A percentile compares a stretch with the other conserved stretches of the same genome.
phyloP scores from a whole-genome alignment of 495 filamentous ascomycete species.

The Xylaria acuta region DNA sequence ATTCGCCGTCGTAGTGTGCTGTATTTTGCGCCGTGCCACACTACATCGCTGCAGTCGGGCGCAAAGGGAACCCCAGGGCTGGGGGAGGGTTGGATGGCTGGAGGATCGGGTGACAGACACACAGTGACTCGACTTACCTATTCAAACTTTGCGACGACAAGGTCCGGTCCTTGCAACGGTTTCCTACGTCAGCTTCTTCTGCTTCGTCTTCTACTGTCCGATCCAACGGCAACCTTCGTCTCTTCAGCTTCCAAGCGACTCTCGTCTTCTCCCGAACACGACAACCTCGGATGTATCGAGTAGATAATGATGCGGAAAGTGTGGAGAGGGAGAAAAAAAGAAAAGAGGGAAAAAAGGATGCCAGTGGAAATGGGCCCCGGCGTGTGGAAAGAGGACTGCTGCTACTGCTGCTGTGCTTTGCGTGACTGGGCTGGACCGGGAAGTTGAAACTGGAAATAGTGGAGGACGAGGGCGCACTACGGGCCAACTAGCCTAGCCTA shows the following conservation, averaged over 20 bases:
- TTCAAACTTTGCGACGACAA: constrained; percentile 22
- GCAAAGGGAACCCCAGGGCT: constrained; percentile 26
- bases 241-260: constrained; percentile 33
- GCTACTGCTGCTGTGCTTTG: constrained; percentile 3
- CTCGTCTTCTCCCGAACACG: constrained; percentile 30
- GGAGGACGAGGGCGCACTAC: constrained; percentile 27
- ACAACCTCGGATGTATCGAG: constrained; percentile 27
- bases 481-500: constrained; percentile 30
- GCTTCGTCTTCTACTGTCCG: constrained; percentile 21
- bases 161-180: constrained; percentile 7
- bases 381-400: constrained; percentile 14
- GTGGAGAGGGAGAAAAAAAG: constrained; percentile 24
- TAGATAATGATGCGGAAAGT: constrained; percentile 24
- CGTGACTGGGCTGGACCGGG: constrained; percentile 23
- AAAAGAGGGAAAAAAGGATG: constrained; percentile 28
- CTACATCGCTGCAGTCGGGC: constrained; percentile 27
- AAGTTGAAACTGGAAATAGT: constrained; percentile 31
- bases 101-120: constrained; percentile 28
- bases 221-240: constrained; percentile 30
- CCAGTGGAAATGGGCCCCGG: background rate
- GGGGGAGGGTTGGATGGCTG: constrained; percentile 25
- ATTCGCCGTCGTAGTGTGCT: constrained; percentile 17
- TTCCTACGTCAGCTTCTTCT: constrained; percentile 11
- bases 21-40: constrained; percentile 14
- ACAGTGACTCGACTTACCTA: constrained; percentile 29